Evolutionary conservation across 257 asterid species (phyloP), one percentile per base, ranked within the genome.

Genomic region (Agastache rugosa): DNA sequence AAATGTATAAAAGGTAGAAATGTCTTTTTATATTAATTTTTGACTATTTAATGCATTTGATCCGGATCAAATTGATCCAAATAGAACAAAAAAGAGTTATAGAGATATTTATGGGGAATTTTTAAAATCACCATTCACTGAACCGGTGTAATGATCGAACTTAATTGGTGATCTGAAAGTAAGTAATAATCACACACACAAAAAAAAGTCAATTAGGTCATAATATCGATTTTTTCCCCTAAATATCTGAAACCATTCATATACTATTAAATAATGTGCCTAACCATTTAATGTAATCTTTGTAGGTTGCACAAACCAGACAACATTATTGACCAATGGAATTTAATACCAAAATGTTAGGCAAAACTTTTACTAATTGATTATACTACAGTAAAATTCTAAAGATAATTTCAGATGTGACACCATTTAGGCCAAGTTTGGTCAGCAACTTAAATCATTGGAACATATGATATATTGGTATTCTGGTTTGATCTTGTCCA

Each of bases 371-470:
- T 2, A 62, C 5, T 63, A 31, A 19, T 34, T 35, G 53, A 73
- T 62, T 63, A 12, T 11, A 50, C 10, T 63, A 7, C 0, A 5
- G 44, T 20, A 47, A 55, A 54, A 50, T n/a, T 61, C 10, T 27
- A 39, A 51, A 16, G 20, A 45, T 6, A 66, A 54, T 11, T 55
- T 16, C 9, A 74, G 78, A 74, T 41, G 73, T 61, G 70, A 61
- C 62, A 29, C 6, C 42, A 58, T 39, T 69, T 35, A 11, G 37
- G 48, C 17, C 8, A 50, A 8, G 23, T 62, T 20, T 47, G 63
- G 64, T 62, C 15, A 34, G 45, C 55, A 20, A 19, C 39, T 39
- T 34, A 48, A 72, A 72, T 62, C 2, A 20, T 50, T 47, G 54
- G 29, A 31, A 20, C 29, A 73, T 61, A 73, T 61, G 34, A 5